Evolutionary conservation across 139 green algal species (phyloP).

Genomic region (Chloropicon primus): DNA sequence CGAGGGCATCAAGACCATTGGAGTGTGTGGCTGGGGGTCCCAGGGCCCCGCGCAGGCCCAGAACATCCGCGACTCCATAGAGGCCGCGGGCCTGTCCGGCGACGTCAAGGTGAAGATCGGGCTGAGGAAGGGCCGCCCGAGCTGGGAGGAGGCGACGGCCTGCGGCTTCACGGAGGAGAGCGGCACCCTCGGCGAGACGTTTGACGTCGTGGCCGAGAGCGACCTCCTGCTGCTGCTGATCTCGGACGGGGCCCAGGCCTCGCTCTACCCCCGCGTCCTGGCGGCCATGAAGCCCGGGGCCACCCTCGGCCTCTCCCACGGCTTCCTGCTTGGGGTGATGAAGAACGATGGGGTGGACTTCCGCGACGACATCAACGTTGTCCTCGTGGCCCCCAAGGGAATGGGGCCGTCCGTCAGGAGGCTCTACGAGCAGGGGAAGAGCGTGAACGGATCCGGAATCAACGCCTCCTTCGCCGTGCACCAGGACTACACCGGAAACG

Average conservation of each 20-base stretch:
- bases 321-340: slow-evolving; percentile 84
- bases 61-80: slow-evolving; percentile 87
- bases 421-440: slow-evolving; percentile 98
- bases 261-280: slow-evolving; percentile 46
- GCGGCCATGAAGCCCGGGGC: slow-evolving; percentile 94
- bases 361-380: slow-evolving; percentile 95
- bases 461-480: slow-evolving; percentile 99
- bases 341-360: slow-evolving; percentile 82
- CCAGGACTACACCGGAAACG: slow-evolving; percentile 90
- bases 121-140: slow-evolving; percentile 66
- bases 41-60: slow-evolving; percentile 62
- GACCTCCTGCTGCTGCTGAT: slow-evolving; percentile 97
- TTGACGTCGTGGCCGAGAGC: slow-evolving; percentile 68
- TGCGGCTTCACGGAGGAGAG: slow-evolving; percentile 73
- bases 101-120: slow-evolving; percentile 55
- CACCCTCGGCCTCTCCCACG: slow-evolving; percentile 93
- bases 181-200: slow-evolving; percentile 91
- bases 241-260: slow-evolving; percentile 83
- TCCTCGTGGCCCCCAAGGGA: slow-evolving; percentile 97
- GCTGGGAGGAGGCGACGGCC: slow-evolving; percentile 63
- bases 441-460: slow-evolving; percentile 94
- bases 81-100: background rate
- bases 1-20: slow-evolving; percentile 69
- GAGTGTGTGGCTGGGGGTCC: slow-evolving; percentile 95
- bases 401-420: slow-evolving; percentile 95